Base-by-base conservation (phyloP, 1,139 yeast genomes). In the Taiozyma sp. region DNA sequence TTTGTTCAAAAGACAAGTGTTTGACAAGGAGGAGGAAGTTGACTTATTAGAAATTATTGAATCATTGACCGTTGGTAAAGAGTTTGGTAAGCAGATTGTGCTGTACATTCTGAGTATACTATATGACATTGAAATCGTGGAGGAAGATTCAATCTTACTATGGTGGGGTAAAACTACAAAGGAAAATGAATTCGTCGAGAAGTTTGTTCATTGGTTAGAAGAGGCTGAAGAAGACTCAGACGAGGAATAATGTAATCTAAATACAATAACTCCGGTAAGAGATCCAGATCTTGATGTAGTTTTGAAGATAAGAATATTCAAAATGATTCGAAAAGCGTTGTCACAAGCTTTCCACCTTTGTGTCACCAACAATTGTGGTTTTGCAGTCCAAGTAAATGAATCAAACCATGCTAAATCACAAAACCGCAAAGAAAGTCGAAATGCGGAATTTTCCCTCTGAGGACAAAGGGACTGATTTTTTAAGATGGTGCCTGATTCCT, bases 141-240 rank as follows among this genome's bases (percentile, higher is more conserved):
- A 86, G 49, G 99, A 93, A 65, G 96, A 88, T 29, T 76, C 79
- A 54, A 86, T 93, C 42, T 75, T 84, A 62, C 66, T 68, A 47
- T 93, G 99, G 99, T 92, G 96, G 96, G 75, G 76, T 44, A 66
- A 68, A 8, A 70, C 69, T 23, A 70, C 78, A 12, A 67, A 68
- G n/a, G 76, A 71, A 8, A 70, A 78, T 36, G 75, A 73, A 23
- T 74, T 72, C 36, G 70, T 89, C 4, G 78, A 72, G 14, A 85
- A 84, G 67, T 92, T 92, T 82, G 77, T 93, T 19, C 88, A 84
- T 24, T 91, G 97, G 97, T 77, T 93, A 52, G 77, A 80, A 63
- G 88, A 83, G 48, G 97, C 97, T 1, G 97, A 90, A 63, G 96
- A 88, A 66, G 96, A 87, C 64, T 70, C 41, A 3, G 72, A 72